Conservation (phyloP, 2,329 filamentous ascomycete species). For the Cladosporium sp. region DNA sequence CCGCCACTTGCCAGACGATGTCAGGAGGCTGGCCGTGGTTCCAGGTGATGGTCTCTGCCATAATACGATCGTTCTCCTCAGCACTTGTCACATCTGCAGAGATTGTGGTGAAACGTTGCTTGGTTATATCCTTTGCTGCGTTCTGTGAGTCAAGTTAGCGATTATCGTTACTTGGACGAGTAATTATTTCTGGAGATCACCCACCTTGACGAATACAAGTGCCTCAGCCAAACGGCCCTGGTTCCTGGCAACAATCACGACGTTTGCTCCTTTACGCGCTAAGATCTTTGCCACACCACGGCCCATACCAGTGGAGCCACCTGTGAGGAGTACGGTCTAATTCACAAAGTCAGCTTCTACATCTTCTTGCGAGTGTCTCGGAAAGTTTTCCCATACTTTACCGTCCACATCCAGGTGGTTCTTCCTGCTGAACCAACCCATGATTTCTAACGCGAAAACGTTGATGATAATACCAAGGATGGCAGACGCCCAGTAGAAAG, state of each 20-base stretch:
- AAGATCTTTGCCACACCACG: constrained; percentile 69
- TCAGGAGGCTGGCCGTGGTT: constrained; percentile 72
- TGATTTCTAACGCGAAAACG: constrained; percentile 44
- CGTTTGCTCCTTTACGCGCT: constrained; percentile 75
- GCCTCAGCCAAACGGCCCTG: constrained; percentile 68
- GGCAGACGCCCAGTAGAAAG: constrained; percentile 34
- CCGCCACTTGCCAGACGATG: constrained; percentile 87
- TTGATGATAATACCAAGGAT: constrained; percentile 34
- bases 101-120: constrained; percentile 79
- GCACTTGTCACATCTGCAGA: constrained; percentile 73
- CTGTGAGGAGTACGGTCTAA: constrained; percentile 84
- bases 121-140: constrained; percentile 59
- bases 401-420: constrained; percentile 83
- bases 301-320: constrained; percentile 90
- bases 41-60: constrained; percentile 72
- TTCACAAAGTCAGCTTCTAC: neutral
- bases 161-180: neutral
- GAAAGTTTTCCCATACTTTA: constrained; percentile 55
- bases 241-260: constrained; percentile 81
- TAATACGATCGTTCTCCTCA: constrained; percentile 64
- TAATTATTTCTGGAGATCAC: constrained; percentile 17
- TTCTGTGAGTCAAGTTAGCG: constrained; percentile 41
- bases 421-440: constrained; percentile 64
- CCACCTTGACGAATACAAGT: constrained; percentile 61
- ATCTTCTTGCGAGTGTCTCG: constrained; percentile 2